Conservation (phyloP, 1,284 basidiomycete genomes). For the Thelephora terrestris region DNA sequence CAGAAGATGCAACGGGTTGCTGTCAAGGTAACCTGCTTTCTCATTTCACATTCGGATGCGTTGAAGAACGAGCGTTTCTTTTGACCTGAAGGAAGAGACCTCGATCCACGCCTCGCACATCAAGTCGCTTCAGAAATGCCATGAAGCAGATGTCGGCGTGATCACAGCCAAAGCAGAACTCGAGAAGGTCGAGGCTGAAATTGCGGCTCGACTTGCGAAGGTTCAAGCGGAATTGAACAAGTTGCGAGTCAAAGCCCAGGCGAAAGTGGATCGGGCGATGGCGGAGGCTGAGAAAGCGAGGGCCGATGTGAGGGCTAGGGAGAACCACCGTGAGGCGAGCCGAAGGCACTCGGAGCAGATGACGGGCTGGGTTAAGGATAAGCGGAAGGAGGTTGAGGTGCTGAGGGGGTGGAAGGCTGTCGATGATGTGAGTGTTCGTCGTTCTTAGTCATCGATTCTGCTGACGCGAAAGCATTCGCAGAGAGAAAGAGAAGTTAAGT, state of each 20-base stretch:
- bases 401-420: slow-evolving; percentile 37
- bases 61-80: neutral
- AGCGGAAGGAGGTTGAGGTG: slow-evolving; percentile 42
- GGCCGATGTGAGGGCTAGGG: slow-evolving; percentile 19
- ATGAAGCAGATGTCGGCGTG: slow-evolving; percentile 34
- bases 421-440: slow-evolving; percentile 30
- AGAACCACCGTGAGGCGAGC: slow-evolving; percentile 34
- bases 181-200: neutral
- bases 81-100: slow-evolving; percentile 32
- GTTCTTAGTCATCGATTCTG: neutral
- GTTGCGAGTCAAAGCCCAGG: neutral
- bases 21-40: slow-evolving; percentile 31
- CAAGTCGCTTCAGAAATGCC: slow-evolving; percentile 32
- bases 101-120: slow-evolving; percentile 33
- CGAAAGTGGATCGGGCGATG: neutral
- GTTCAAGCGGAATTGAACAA: neutral
- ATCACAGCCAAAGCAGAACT: neutral
- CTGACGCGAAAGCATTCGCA: slow-evolving; percentile 4
- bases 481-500: slow-evolving; percentile 35
- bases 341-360: slow-evolving; percentile 33
- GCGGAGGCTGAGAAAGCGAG: neutral
- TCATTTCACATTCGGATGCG: neutral
- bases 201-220: neutral
- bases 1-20: slow-evolving; percentile 43
- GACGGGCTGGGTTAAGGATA: slow-evolving; percentile 41